These are phyloP conservation scores for Aspergillus proliferans DNA, from an alignment of 2,329 filamentous ascomycete genomes.

Conservation along the genomic window DNA sequence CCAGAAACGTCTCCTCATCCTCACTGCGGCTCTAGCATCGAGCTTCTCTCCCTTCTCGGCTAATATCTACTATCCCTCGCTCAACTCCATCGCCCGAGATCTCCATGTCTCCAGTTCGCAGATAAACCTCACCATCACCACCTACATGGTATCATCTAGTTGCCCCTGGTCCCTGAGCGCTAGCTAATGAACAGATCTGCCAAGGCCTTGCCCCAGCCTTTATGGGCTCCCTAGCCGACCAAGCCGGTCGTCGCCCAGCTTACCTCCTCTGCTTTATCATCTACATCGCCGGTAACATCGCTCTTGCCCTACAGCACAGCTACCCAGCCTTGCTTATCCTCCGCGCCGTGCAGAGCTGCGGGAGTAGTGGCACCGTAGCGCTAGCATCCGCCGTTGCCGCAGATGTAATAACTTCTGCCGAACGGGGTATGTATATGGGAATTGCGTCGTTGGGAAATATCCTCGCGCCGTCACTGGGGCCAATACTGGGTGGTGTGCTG, in stretches of 20 bases:
- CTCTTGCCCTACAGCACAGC: slow-evolving; percentile 33
- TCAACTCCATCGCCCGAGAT: slow-evolving; percentile 27
- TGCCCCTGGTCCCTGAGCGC: too few species aligned
- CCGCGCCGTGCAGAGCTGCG: slow-evolving; percentile 40
- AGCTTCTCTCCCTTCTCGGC: slow-evolving; percentile 39
- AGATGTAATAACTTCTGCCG: slow-evolving; percentile 35
- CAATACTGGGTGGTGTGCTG: slow-evolving; percentile 47
- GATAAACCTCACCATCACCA: slow-evolving; percentile 25
- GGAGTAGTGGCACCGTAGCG: slow-evolving; percentile 37
- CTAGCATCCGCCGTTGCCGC: slow-evolving; percentile 36
- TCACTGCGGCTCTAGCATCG: slow-evolving; percentile 34
- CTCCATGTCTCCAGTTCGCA: slow-evolving; percentile 19
- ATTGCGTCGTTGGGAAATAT: slow-evolving; percentile 23
- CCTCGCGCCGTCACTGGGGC: slow-evolving; percentile 44
- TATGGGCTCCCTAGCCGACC: slow-evolving; percentile 44
- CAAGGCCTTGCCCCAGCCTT: slow-evolving; percentile 48
- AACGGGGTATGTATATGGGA: slow-evolving; percentile 40
- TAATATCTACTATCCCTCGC: slow-evolving; percentile 41
- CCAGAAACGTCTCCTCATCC: slow-evolving; percentile 32
- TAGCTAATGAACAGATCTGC: slow-evolving; percentile 30
- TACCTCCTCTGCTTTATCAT: slow-evolving; percentile 42
- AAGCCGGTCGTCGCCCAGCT: slow-evolving; percentile 42
- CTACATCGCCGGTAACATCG: slow-evolving; percentile 39
- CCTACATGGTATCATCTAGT: slow-evolving; percentile 23
- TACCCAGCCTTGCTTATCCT: slow-evolving; percentile 34